Evolutionary conservation across 192 early-diverging fungal species (phyloP), one percentile per base, ranked within the genome.

Genomic region (Backusella tarrabulga): DNA sequence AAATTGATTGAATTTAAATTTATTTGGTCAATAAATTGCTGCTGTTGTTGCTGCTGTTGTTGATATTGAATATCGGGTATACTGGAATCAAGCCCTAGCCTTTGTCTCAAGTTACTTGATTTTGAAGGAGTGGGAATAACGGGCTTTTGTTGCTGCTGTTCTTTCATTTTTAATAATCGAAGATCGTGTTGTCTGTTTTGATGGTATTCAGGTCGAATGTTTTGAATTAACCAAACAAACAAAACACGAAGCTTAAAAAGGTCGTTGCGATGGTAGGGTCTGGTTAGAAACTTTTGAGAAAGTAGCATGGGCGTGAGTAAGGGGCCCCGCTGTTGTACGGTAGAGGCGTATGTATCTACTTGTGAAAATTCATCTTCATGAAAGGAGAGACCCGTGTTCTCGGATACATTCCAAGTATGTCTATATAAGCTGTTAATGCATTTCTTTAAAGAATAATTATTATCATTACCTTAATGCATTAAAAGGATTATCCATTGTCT

Each of bases 141-240:
- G 2, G 68, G 41, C 14, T 32, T 12, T 15, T 46, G 42, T 2
- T 32, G 26, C 4, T 71, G 71, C 17, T 50, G 35, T 21, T 72
- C 41, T 63, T 14, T 26, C 26, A 29, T 26, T 11, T 63, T 63
- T 44, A 72, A 44, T 36, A 52, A 6, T 36, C 12, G 11, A 35
- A 52, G 19, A 66, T 44, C 23, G 85, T 76, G 29, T 73, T 72
- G 21, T 72, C 71, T 72, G 5, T 46, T 44, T 72, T 50, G 71
- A 50, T 72, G 71, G 19, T 72, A 72, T 41, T 46, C 41, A 32
- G 71, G 71, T 50, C 71, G 41, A 75, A 93, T 89, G 74, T 93
- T 93, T 41, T 87, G 86, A 38, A 88, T 87, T 8, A 93, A 85
- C 92, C 92, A 93, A 6, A 85, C 81, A 83, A 92, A 93, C 21